These are phyloP conservation scores for Podospora pseudopauciseta DNA, from an alignment of 495 filamentous ascomycete species.

Conservation along the genomic window DNA sequence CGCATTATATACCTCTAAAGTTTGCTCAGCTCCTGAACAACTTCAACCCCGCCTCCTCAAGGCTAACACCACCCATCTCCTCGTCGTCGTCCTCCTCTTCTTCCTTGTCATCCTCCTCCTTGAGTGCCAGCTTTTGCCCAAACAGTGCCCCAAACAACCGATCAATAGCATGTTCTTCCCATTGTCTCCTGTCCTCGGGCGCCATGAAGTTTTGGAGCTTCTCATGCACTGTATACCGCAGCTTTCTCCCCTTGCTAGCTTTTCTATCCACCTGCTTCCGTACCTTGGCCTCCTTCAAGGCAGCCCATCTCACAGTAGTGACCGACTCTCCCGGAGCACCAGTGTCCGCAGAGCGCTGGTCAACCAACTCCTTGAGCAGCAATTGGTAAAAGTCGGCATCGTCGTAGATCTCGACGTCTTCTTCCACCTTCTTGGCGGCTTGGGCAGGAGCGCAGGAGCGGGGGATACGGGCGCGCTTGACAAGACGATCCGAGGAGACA, in stretches of 20 bases:
- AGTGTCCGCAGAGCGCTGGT: slow-evolving; percentile 67
- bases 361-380: slow-evolving; percentile 85
- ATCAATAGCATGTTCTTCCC: slow-evolving; percentile 74
- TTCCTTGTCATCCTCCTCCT: slow-evolving; percentile 57
- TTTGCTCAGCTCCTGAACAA: slow-evolving; percentile 59
- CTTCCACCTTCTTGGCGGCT: slow-evolving; percentile 48
- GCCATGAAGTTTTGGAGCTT: slow-evolving; percentile 99
- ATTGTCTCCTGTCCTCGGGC: slow-evolving; percentile 71
- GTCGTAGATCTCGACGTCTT: slow-evolving; percentile 68
- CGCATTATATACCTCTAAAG: too few species aligned
- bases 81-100: slow-evolving; percentile 51
- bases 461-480: slow-evolving; percentile 62
- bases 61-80: slow-evolving; percentile 53
- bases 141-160: slow-evolving; percentile 87
- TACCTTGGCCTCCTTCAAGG: slow-evolving; percentile 75
- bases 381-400: slow-evolving; percentile 92
- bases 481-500: slow-evolving; percentile 59
- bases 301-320: slow-evolving; percentile 53
- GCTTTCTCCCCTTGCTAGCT: slow-evolving; percentile 91
- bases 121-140: slow-evolving; percentile 69
- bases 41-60: slow-evolving; percentile 67
- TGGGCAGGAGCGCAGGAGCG: slow-evolving; percentile 71
- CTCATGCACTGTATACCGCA: slow-evolving; percentile 90
- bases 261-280: slow-evolving; percentile 85
- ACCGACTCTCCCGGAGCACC: slow-evolving; percentile 42